Base-by-base conservation (phyloP, 2,329 filamentous ascomycete species). In the Fusarium graminum region DNA sequence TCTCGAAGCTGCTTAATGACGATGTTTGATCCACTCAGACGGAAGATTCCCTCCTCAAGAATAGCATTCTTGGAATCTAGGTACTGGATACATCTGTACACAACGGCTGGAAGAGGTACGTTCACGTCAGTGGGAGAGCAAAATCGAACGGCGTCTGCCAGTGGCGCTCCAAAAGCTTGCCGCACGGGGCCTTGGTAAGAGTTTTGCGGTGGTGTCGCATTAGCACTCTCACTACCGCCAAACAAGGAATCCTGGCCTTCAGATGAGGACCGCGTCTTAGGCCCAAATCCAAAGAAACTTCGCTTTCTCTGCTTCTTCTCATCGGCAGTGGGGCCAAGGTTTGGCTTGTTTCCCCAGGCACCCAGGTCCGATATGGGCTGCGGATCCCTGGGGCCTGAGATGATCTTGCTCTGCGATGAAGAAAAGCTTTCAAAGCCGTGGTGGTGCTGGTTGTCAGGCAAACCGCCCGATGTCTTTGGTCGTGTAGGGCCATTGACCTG, bases 31-130 rank as follows among this genome's bases (percentile, higher is more conserved):
- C 95, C 95, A 76, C 94, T 98, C 40, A 99, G 84, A 50, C 95
- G 89, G 84, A 99, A 99, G 40, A 99, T 97, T 41, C 95, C 95
- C 78, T 99, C 95, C 77, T 99, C 95, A 7, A 84, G 84, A 45
- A 90, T 85, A 12, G 94, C 95, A 64, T 92, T 88, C 80, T 94
- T 94, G 8, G 88, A 86, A 68, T 92, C 90, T 17, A 99, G 85
- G 76, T 97, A 99, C 77, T 98, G 92, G 63, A 99, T 92, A 75
- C 93, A 97, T 57, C 95, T 90, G 79, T 96, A 99, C 10, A 98
- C 92, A 4, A 99, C 95, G 8, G 94, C 92, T 2, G 95, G 95
- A 28, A 99, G 81, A 28, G 91, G 89, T 8, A 93, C 88, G 61
- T 88, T 86, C 42, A 92, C 83, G 56, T 93, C 92, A 13, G 82